Evolutionary conservation across 495 filamentous ascomycete species (phyloP).

Genomic region (Jackrogersella multiformis): DNA sequence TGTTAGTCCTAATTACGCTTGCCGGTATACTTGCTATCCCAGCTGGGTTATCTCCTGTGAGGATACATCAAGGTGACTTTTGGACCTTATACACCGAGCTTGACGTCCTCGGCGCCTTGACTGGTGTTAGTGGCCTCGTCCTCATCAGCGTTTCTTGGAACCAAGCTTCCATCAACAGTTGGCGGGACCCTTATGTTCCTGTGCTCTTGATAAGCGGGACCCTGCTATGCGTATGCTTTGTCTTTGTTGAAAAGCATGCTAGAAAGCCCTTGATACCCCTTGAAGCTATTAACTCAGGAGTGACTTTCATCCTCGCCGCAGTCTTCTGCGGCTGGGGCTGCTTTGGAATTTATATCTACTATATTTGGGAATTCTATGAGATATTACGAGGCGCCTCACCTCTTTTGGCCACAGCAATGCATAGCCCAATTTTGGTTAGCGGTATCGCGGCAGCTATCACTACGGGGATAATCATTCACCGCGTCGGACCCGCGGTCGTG

Average conservation of each 20-base stretch:
- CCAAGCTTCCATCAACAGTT: conserved; percentile 67
- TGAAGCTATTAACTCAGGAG: conserved; percentile 59
- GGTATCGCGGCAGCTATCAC: conserved; percentile 63
- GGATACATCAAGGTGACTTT: conserved; percentile 21
- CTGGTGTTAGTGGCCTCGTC: conserved; percentile 64
- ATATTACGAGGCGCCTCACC: conserved; percentile 59
- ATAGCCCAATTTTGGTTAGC: conserved; percentile 57
- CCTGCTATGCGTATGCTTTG: conserved; percentile 61
- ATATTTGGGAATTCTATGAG: conserved; percentile 66
- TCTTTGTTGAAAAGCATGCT: conserved; percentile 58
- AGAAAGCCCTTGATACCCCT: conserved; percentile 66
- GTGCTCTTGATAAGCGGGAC: conserved; percentile 63
- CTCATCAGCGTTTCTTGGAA: conserved; percentile 71
- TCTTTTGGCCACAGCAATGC: conserved; percentile 61
- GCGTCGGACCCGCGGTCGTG: conserved; percentile 56
- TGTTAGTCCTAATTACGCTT: conserved; percentile 54
- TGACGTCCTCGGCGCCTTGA: conserved; percentile 62
- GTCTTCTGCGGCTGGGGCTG: conserved; percentile 68
- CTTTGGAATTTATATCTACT: conserved; percentile 71
- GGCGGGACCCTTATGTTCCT: conserved; percentile 63
- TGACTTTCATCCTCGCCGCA: conserved; percentile 64
- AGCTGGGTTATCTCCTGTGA: conserved; percentile 54
- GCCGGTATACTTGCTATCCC: conserved; percentile 61
- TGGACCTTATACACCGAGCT: conserved; percentile 47
- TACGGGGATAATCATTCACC: conserved; percentile 60